phyloP scores from a whole-genome alignment of 345 rosid species.

The Salix koriyanagi region DNA sequence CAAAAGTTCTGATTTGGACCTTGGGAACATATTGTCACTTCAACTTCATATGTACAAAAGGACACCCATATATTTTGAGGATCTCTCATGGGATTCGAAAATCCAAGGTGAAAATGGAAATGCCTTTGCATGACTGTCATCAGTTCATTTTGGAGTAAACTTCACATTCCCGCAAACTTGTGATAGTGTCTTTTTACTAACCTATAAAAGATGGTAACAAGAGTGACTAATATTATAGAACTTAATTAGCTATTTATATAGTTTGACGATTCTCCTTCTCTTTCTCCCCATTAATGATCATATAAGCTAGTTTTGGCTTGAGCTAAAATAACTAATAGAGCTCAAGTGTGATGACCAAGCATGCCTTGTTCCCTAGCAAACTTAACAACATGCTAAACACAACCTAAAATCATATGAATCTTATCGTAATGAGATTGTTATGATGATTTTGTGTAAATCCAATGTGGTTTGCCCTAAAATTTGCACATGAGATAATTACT shows the following conservation, averaged over 20 bases:
- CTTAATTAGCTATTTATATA: too few species aligned
- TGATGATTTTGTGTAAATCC: background rate
- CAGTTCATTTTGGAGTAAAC: background rate
- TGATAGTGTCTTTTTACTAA: too few species aligned
- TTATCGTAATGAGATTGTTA: background rate
- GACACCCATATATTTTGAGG: background rate
- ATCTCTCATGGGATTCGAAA: background rate
- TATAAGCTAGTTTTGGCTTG: background rate
- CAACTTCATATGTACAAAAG: background rate
- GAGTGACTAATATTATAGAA: background rate
- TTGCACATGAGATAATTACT: background rate
- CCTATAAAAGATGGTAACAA: background rate
- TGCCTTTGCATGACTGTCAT: background rate
- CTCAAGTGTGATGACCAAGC: background rate
- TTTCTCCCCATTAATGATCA: too few species aligned
- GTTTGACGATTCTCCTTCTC: background rate
- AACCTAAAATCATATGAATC: background rate
- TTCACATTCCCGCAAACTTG: background rate
- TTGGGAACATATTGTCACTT: background rate
- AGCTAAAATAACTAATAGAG: background rate
- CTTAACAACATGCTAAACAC: background rate
- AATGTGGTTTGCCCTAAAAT: background rate
- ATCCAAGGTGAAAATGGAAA: background rate
- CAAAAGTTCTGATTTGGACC: too few species aligned
- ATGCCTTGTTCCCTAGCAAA: background rate